Base-by-base conservation (phyloP, 139 green algal species). In the Desmodesmus armatus region DNA sequence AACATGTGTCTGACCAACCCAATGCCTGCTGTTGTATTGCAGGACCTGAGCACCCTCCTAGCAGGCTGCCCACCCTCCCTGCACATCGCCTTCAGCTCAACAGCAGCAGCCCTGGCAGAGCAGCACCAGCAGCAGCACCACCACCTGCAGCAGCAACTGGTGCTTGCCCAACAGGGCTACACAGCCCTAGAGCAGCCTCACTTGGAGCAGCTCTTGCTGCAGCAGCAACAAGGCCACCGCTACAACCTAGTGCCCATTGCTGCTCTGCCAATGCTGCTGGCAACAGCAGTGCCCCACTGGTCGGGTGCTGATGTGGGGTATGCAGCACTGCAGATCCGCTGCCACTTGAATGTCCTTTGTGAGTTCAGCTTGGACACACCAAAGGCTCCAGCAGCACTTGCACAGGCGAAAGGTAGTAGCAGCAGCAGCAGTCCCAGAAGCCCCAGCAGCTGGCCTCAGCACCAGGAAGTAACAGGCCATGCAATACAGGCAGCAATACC, bases 291-390 rank as follows among this genome's bases (percentile, higher is more conserved):
- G 31, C 49, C 73, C 49, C 29, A 31, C 21, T 80, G 73, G 73
- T 47, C 47, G 33, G 73, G 73, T 66, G 73, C 73, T 49, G 73
- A 80, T 51, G 53, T 80, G 7, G 67, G 73, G 23, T 69, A 80
- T 49, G 73, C 73, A 44, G 73, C 73, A 15, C 55, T 80, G 73
- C 73, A 80, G 33, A 69, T 80, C 31, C 55, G 73, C 23, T 67
- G 73, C 49, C 73, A 80, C 47, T 15, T 80, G 73, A 80, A 80
- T 19, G 39, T 80, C 17, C 11, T 80, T 31, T 31, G 47, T 37
- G 49, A 67, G 47, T 80, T 80, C 19, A 67, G 15, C 3, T 23
- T 80, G 23, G 73, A 80, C 41, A 80, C 73, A 5, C 73, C 73
- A 9, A 67, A 7, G n/a, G 73, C 73, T 53, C 47, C 73, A 25